A percentile compares a stretch with the other conserved stretches of the same genome.
phyloP scores from a whole-genome alignment of 257 asterid genomes.

The Solanum medicagineum region DNA sequence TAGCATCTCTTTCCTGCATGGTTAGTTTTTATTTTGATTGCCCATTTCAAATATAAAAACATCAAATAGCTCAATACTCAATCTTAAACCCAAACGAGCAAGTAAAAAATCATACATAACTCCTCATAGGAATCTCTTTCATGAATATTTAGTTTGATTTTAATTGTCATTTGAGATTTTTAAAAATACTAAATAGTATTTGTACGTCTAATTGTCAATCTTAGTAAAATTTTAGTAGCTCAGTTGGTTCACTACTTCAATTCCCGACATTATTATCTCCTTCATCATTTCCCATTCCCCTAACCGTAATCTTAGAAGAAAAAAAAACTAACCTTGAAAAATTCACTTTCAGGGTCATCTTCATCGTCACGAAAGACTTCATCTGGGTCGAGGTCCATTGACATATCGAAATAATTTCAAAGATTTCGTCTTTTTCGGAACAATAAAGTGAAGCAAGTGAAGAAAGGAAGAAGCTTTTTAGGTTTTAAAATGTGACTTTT shows the following conservation, averaged over 20 bases:
- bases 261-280: too few relatives aligned
- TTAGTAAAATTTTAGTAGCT: too few relatives aligned
- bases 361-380: conserved; percentile 83
- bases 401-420: background rate
- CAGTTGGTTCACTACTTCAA: too few relatives aligned
- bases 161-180: background rate
- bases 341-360: conserved; percentile 50
- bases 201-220: too few relatives aligned
- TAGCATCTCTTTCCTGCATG: conserved; percentile 53
- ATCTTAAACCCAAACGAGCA: background rate
- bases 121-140: conserved; percentile 26
- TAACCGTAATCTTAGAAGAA: background rate
- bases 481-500: background rate
- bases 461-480: background rate
- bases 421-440: rapidly evolving
- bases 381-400: conserved; percentile 90
- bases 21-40: background rate
- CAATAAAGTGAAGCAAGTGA: background rate
- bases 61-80: conserved; percentile 7
- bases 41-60: background rate
- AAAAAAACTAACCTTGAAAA: conserved; percentile 26
- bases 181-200: background rate
- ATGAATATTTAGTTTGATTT: conserved; percentile 15
- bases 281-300: background rate
- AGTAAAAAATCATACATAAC: conserved; percentile 5